Evolutionary conservation across 2,329 filamentous ascomycete genomes (phyloP), one percentile per base, ranked within the genome.

Genomic region (Xylariaceae sp.): DNA sequence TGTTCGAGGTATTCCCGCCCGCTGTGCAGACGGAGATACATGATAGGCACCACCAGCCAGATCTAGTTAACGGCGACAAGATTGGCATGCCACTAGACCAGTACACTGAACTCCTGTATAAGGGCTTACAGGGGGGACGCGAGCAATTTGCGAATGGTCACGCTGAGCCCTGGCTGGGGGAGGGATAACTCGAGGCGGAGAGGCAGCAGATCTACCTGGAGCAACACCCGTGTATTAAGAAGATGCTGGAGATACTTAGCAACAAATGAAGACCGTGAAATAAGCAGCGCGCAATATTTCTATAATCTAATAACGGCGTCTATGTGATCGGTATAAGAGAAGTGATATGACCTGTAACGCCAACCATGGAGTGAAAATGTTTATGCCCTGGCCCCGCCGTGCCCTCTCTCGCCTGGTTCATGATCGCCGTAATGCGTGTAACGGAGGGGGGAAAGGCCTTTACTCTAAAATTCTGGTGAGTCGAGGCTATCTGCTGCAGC

Each of bases 51-150:
- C 65, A 69, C 56, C 71, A 77, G 56, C 67, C 77, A 55, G 75
- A 75, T n/a, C 50, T 73, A 20, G 70, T 75, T 13, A 60, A 64
- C 6, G 77, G 78, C 3, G 68, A 70, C 2, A 59, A 66, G 5
- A 50, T 82, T 10, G 80, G 78, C 3, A 81, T 83, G 75, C 77
- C 79, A 3, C 48, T 80, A 15, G 63, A 61, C 3, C 63, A 71
- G 3, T 83, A 77, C 55, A 72, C 69, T 0, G 70, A 78, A 1
- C 64, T 70, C 24, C 70, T 75, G 21, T 77, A 71, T 56, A 47
- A 64, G 10, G 72, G 67, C 16, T 63, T 81, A 9, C 49, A 49
- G 3, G 60, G 60, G 3, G 77, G 76, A 3, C 65, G 70, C 16
- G 71, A 76, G 27, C 67, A 75, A 50, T 67, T 79, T 9, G 65